These are phyloP conservation scores for Ceriops zippeliana DNA, from an alignment of 345 rosid species.

Conservation along the genomic window DNA sequence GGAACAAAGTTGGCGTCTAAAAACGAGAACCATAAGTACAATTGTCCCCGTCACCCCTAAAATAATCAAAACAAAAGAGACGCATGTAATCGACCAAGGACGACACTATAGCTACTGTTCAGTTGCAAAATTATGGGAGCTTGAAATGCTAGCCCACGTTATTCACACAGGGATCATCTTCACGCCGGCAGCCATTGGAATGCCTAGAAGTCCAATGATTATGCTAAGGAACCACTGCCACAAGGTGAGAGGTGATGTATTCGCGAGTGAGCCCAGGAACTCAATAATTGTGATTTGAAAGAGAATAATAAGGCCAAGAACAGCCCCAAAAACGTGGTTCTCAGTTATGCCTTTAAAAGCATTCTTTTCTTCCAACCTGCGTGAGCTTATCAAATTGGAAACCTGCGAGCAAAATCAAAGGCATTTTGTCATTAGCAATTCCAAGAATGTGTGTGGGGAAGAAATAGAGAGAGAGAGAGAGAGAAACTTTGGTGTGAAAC, in stretches of 20 bases:
- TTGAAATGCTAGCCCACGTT: background rate
- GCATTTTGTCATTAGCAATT: background rate
- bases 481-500: too few species aligned
- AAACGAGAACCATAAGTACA: too few species aligned
- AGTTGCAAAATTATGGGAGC: too few species aligned
- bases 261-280: conserved; percentile 30
- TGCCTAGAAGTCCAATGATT: background rate
- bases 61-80: too few species aligned
- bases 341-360: conserved; percentile 28
- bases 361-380: conserved; percentile 27
- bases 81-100: too few species aligned
- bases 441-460: too few species aligned
- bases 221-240: conserved; percentile 21
- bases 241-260: conserved; percentile 21
- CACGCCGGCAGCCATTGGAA: background rate
- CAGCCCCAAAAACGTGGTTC: conserved; percentile 24
- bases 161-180: background rate
- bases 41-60: too few species aligned
- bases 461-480: too few species aligned
- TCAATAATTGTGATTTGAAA: conserved; percentile 30
- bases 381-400: conserved; percentile 33
- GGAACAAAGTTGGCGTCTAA: too few species aligned
- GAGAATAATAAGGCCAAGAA: conserved; percentile 17
- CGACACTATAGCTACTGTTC: too few species aligned
- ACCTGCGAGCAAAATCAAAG: conserved; percentile 22